These are phyloP conservation scores for Thalassiosira livingstoniorum DNA, from an alignment of 352 stramenopile genomes.

Conservation along the genomic window DNA sequence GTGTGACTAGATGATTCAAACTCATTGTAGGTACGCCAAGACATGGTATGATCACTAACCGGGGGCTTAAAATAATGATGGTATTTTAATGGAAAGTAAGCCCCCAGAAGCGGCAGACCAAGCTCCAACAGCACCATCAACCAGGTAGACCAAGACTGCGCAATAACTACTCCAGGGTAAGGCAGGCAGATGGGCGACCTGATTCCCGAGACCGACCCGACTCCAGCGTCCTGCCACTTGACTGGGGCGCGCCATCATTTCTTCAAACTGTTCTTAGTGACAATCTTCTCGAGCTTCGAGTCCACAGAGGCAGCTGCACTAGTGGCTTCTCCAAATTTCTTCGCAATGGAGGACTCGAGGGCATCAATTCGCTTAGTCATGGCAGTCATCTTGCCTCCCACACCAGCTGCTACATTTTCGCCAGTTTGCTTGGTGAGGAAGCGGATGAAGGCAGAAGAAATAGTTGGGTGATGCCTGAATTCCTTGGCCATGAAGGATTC, in stretches of 20 bases:
- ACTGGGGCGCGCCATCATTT: no score
- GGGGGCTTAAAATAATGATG: neutral
- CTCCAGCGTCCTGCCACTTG: no score
- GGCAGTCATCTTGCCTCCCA: neutral
- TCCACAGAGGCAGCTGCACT: neutral
- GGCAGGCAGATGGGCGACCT: neutral
- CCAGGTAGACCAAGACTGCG: neutral
- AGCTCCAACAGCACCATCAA: neutral
- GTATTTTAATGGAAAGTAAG: neutral
- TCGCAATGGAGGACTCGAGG: neutral
- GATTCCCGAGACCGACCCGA: neutral
- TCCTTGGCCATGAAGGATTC: neutral
- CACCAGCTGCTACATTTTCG: constrained; percentile 2
- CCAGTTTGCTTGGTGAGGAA: constrained; percentile 27
- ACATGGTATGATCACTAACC: neutral
- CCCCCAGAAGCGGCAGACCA: neutral
- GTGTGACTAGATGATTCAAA: neutral
- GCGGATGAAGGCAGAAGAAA: constrained; percentile 10
- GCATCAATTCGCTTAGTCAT: neutral
- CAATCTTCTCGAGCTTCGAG: neutral
- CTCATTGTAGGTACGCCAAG: neutral
- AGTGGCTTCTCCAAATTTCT: neutral
- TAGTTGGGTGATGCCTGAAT: neutral
- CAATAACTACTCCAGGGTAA: neutral
- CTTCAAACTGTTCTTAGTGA: neutral